Base-by-base conservation (phyloP, 192 early-diverging fungal species). In the Diversispora eburnea region DNA sequence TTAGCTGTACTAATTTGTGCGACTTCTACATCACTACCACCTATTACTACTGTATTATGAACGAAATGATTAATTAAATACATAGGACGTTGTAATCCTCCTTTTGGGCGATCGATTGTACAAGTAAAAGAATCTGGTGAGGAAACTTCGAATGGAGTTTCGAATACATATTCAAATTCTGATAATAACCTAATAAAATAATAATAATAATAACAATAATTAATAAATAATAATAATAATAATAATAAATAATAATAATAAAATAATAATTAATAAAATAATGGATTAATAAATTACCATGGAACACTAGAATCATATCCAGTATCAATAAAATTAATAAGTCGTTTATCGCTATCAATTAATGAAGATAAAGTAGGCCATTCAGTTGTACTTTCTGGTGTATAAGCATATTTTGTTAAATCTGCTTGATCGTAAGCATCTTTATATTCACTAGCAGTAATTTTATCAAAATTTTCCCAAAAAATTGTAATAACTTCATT, bases 31-130 rank as follows among this genome's bases (percentile, higher is more conserved):
- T n/a, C 74, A 62, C 5, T 42, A 10, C 4, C 2, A 15, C 70
- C 73, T 5, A 85, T 8, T 13, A 63, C 72, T 42, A 88, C 45
- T 8, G 72, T 78, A 25, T 81, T 79, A 22, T 85, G 89, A 39
- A 90, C 78, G 75, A 91, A 93, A 76, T 91, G 91, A 80, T 93
- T 93, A 81, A 93, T 77, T 0, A 91, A 84, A 77, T 86, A 85
- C 80, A 93, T 84, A 75, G 86, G 77, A 12, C 75, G 77, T 46
- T 78, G 70, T 64, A n/a, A n/a, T n/a, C n/a, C n/a, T n/a, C 57
- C 70, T 63, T 73, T 70, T 6, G 88, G 88, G 13, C 88, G 83
- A 51, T 87, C 88, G 55, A 89, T 72, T 2, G 78, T 79, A 78
- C 90, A 93, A 45, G 72, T 79, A 55, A 86, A 93, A 0, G 48